A percentile compares a stretch with the other conserved stretches of the same genome.
These are phyloP conservation scores for Alternaria metachromatica DNA, from an alignment of 2,329 filamentous ascomycete genomes.

Conservation along the genomic window DNA sequence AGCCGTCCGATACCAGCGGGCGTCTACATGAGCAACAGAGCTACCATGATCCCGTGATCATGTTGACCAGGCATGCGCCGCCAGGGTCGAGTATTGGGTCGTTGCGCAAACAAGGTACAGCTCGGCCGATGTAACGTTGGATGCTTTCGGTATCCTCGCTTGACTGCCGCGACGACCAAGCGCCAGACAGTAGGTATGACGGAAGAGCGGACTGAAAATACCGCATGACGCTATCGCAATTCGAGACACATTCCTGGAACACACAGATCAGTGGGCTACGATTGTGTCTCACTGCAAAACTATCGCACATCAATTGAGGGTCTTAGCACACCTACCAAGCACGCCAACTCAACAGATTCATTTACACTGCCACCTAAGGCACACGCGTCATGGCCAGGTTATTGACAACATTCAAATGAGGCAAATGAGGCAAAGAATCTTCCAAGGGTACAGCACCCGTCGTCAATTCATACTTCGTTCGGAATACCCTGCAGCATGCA, in stretches of 20 bases:
- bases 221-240: neutral
- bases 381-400: neutral
- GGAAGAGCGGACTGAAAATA: neutral
- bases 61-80: neutral
- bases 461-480: neutral
- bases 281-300: neutral
- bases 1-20: constrained; percentile 17
- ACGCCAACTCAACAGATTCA: neutral
- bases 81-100: constrained; percentile 9
- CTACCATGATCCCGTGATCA: neutral
- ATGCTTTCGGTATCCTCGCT: neutral
- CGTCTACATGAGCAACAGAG: neutral
- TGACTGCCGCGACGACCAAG: neutral
- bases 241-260: neutral
- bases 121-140: neutral
- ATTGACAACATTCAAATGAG: neutral
- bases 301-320: neutral
- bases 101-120: neutral
- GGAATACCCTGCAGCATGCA: neutral
- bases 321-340: neutral
- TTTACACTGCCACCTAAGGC: neutral
- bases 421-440: neutral
- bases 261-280: neutral
- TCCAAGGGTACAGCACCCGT: neutral
- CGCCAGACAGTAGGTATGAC: constrained; percentile 3